Base-by-base conservation (phyloP, 2,329 filamentous ascomycete genomes). In the Ophiosphaerella narmari region DNA sequence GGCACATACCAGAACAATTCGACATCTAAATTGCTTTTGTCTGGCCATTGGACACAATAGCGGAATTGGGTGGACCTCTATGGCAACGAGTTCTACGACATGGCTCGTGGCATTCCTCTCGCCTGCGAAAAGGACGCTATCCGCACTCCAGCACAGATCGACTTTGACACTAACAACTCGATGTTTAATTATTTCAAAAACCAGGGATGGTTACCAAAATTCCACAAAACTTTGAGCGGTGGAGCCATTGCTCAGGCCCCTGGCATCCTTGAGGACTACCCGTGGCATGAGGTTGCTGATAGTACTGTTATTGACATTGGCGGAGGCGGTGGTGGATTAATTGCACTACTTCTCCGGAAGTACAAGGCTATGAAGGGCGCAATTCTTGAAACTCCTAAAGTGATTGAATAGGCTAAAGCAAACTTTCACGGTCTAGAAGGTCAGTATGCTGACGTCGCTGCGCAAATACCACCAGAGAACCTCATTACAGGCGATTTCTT, bases 11-110 rank as follows among this genome's bases (percentile, higher is more conserved):
- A 7, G 7, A 29, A 78, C 57, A 78, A 70, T 50, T 43, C 18
- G 7, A 44, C 58, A 2, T 78, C 77, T 0, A 40, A 43, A 1
- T 60, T 78, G 4, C 63, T 78, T 2, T 45, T 39, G 0, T 52
- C 54, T 2, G 60, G 72, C 43, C 75, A 79, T 54, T 78, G 75
- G 75, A 77, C 74, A 0, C 73, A 77, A 54, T 79, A 76, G 77
- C 71, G 62, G 16, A 70, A 70, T 50, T 78, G 77, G 77, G 75
- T 75, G 2, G 61, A 70, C 2, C 65, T 78, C 1, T 78, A 78
- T 50, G 75, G 73, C 5, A 74, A 72, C 48, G 58, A 76, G 43
- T 78, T 77, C 59, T 79, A 77, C 59, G 74, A 78, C 50, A 74
- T 77, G 33, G 73, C 75, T 0, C 59, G 68, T 3, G 72, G 75